Conservation (phyloP, 2,329 filamentous ascomycete species). For the Blastomyces percursus region DNA sequence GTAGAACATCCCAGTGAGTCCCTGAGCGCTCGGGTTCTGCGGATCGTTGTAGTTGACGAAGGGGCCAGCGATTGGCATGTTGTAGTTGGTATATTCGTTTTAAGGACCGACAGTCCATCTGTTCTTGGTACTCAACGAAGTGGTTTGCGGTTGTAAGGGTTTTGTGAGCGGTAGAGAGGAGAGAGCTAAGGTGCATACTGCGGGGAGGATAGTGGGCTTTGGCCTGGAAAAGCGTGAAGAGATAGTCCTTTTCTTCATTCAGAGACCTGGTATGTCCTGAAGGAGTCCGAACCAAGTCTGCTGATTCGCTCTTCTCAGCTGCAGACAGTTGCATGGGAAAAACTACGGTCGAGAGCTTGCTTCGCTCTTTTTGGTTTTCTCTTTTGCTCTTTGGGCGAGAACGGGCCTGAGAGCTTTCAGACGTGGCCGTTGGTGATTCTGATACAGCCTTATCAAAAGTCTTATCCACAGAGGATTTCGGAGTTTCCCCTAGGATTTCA, state of each 20-base stretch:
- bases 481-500: conserved; percentile 56
- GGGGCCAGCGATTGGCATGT: conserved; percentile 81
- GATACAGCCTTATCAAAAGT: conserved; percentile 24
- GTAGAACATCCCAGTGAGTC: conserved; percentile 73
- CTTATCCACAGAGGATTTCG: conserved; percentile 28
- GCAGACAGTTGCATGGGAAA: conserved; percentile 57
- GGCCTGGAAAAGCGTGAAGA: conserved; percentile 54
- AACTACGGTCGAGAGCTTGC: conserved; percentile 61
- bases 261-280: conserved; percentile 38
- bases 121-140: conserved; percentile 70
- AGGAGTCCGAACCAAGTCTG: conserved; percentile 40
- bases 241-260: conserved; percentile 46
- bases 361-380: conserved; percentile 47
- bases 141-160: conserved; percentile 79
- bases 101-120: conserved; percentile 76
- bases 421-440: conserved; percentile 18
- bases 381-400: conserved; percentile 41
- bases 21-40: conserved; percentile 66
- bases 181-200: conserved; percentile 49
- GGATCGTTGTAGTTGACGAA: conserved; percentile 77
- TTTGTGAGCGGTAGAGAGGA: conserved; percentile 76
- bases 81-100: conserved; percentile 83
- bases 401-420: conserved; percentile 26
- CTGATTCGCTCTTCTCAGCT: conserved; percentile 37
- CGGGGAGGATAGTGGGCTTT: conserved; percentile 46